phyloP scores from a whole-genome alignment of 2,329 filamentous ascomycete species.

The Fusarium dlaminii region DNA sequence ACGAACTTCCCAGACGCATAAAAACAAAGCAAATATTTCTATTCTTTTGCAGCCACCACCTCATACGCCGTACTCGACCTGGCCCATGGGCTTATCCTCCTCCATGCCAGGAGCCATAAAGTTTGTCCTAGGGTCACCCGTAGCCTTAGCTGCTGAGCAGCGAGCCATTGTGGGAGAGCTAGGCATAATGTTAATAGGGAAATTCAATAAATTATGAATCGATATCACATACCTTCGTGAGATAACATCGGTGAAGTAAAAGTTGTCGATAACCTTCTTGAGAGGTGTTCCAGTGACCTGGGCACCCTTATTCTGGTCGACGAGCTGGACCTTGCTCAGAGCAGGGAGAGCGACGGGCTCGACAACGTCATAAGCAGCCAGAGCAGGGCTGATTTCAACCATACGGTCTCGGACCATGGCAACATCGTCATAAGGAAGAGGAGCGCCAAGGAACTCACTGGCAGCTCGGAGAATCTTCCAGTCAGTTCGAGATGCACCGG shows the following conservation, averaged over 20 bases:
- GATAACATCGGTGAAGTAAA: constrained; percentile 98
- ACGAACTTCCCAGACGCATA: constrained; percentile 45
- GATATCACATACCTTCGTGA: constrained; percentile 80
- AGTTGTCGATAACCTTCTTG: constrained; percentile 90
- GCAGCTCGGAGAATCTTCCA: constrained; percentile 98
- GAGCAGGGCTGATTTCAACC: constrained; percentile 90
- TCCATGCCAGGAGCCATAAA: constrained; percentile 78
- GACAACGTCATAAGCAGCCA: constrained; percentile 89
- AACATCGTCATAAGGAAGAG: constrained; percentile 93
- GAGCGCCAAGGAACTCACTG: constrained; percentile 87
- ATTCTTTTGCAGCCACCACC: constrained; percentile 48
- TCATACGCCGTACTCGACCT: constrained; percentile 68
- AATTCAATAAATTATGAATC: constrained; percentile 5
- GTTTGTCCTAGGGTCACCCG: constrained; percentile 80
- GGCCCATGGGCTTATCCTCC: constrained; percentile 69
- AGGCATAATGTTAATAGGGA: constrained; percentile 34
- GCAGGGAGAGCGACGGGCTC: constrained; percentile 79
- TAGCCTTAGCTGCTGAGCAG: constrained; percentile 91
- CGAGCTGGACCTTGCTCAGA: constrained; percentile 91
- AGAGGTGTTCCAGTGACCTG: constrained; percentile 78
- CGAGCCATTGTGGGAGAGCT: constrained; percentile 99
- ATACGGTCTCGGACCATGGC: constrained; percentile 90
- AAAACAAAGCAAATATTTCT: constrained; percentile 48
- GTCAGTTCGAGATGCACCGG: constrained; percentile 90
- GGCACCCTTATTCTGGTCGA: constrained; percentile 93